Evolutionary conservation across 768 basidiomycete genomes (phyloP).

Genomic region (Suillus tomentosus): DNA sequence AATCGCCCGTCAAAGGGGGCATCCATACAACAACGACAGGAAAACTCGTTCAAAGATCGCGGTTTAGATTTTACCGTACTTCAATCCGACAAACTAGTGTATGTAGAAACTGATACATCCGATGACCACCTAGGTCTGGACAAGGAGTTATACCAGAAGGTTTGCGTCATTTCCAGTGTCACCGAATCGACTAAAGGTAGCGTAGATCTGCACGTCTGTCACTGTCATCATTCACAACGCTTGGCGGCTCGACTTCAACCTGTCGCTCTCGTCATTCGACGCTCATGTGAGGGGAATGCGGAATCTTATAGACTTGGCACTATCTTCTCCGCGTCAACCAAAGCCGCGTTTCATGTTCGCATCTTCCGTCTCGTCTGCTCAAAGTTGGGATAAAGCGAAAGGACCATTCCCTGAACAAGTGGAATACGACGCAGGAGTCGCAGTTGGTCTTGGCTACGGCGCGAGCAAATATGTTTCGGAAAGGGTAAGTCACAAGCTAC

Average conservation of each 20-base stretch:
- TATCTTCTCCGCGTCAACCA: slow-evolving; percentile 28
- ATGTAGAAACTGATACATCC: slow-evolving; percentile 36
- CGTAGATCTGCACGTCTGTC: slow-evolving; percentile 36
- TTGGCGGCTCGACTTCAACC: slow-evolving; percentile 47
- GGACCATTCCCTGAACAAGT: slow-evolving; percentile 40
- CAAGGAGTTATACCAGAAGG: slow-evolving; percentile 22
- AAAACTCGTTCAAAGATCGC: slow-evolving; percentile 30
- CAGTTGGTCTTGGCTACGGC: slow-evolving; percentile 45
- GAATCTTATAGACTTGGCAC: slow-evolving; percentile 35
- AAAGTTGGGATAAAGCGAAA: slow-evolving; percentile 30
- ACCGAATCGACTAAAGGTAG: background rate
- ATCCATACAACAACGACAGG: slow-evolving; percentile 29
- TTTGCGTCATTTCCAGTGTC: background rate
- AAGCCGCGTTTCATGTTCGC: slow-evolving; percentile 40
- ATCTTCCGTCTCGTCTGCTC: slow-evolving; percentile 40
- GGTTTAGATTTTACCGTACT: slow-evolving; percentile 32
- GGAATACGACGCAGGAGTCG: slow-evolving; percentile 32
- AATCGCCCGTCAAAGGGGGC: slow-evolving; percentile 31
- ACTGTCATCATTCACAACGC: slow-evolving; percentile 44
- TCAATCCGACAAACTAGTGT: slow-evolving; percentile 32
- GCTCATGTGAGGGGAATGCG: slow-evolving; percentile 41
- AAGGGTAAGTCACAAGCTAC: slow-evolving; percentile 26
- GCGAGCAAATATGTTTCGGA: slow-evolving; percentile 49
- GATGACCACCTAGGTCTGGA: slow-evolving; percentile 33
- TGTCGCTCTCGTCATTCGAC: slow-evolving; percentile 44